phyloP scores from a whole-genome alignment of 768 basidiomycete species.

The Boletus speciosus region DNA sequence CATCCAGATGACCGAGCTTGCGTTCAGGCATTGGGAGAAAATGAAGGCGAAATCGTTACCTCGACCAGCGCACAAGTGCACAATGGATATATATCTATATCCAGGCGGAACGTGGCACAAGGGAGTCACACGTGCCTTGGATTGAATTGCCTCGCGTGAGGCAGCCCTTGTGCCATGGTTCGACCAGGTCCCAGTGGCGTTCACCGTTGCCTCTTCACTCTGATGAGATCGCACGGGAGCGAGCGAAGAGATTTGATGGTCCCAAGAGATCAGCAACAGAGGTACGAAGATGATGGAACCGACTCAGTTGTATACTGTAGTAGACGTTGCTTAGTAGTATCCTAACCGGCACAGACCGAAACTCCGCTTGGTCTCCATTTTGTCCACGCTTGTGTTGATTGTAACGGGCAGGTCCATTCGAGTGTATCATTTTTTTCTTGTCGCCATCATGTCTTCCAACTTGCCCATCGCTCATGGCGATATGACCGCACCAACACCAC shows the following conservation, averaged over 20 bases:
- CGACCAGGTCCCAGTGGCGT: neutral
- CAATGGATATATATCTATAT: neutral
- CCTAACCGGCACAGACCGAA: conserved; percentile 32
- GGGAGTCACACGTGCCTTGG: too few relatives aligned
- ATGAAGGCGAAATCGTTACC: too few relatives aligned
- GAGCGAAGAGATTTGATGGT: too few relatives aligned
- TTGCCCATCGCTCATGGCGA: conserved; percentile 58
- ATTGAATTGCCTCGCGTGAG: neutral
- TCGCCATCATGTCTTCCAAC: conserved; percentile 59
- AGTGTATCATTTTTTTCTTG: conserved; percentile 20
- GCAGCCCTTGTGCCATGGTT: neutral
- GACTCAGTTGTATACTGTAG: neutral
- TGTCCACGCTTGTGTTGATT: conserved; percentile 25
- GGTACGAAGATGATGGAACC: too few relatives aligned
- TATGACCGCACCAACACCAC: conserved; percentile 86
- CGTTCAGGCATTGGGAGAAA: too few relatives aligned
- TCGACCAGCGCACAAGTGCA: too few relatives aligned
- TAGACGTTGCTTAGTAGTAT: neutral
- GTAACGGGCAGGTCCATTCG: conserved; percentile 14
- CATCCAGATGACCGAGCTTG: too few relatives aligned
- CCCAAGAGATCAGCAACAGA: too few relatives aligned
- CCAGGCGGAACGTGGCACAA: neutral
- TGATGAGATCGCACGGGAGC: too few relatives aligned
- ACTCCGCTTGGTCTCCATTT: conserved; percentile 32
- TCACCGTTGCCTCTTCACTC: too few relatives aligned